These are phyloP conservation scores for Spirogloea muscicola DNA, from an alignment of 139 green algal genomes.

Conservation along the genomic window DNA sequence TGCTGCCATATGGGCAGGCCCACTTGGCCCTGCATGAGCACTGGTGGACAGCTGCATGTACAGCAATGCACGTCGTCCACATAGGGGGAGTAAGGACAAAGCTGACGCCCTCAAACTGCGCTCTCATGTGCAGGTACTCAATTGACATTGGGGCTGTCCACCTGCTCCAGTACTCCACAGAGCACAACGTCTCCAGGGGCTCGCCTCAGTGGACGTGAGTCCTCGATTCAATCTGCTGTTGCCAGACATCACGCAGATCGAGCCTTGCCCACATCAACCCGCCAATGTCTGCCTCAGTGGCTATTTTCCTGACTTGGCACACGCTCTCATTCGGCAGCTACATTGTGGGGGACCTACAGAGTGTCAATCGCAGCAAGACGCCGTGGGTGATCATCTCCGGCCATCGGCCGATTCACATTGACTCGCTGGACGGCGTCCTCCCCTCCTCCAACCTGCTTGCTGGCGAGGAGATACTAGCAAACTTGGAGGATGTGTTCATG, in stretches of 20 bases:
- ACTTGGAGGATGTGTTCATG: neutral
- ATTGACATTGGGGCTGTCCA: conserved; percentile 70
- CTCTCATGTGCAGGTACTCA: too few relatives aligned
- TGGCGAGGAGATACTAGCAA: neutral
- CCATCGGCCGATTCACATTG: conserved; percentile 79
- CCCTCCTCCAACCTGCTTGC: conserved; percentile 33
- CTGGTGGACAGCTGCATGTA: too few relatives aligned
- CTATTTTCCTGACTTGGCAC: too few relatives aligned
- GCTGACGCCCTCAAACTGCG: too few relatives aligned
- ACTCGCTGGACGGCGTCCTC: conserved; percentile 66
- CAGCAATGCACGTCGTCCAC: too few relatives aligned
- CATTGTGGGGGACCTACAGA: conserved; percentile 56
- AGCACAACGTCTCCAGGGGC: conserved; percentile 62
- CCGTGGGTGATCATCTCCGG: conserved; percentile 71
- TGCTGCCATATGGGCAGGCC: too few relatives aligned
- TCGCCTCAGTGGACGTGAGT: neutral
- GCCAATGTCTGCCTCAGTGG: too few relatives aligned
- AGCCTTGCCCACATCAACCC: too few relatives aligned
- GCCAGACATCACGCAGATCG: neutral
- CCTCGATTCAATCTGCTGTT: neutral
- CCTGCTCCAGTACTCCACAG: conserved; percentile 65
- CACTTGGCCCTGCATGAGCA: too few relatives aligned
- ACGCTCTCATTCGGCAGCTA: too few relatives aligned
- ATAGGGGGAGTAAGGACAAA: too few relatives aligned
- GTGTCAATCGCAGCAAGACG: conserved; percentile 67